Evolutionary conservation across 1,139 yeast genomes (phyloP).

Genomic region (Yamadazyma atmosphaerica): DNA sequence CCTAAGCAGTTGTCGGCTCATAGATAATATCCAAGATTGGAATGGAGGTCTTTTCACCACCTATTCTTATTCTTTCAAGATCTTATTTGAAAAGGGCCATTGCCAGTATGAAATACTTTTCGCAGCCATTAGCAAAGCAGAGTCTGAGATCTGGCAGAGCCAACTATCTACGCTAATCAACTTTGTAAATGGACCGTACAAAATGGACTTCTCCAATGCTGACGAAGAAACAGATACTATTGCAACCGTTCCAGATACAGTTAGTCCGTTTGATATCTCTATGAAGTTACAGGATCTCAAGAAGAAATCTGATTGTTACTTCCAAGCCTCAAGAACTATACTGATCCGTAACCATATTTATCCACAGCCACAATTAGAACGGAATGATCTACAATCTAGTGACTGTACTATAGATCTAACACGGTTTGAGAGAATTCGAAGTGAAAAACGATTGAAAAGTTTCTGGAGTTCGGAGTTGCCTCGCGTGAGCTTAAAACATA

Average conservation of each 20-base stretch:
- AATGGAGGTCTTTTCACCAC: constrained; percentile 38
- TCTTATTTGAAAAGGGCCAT: constrained; percentile 44
- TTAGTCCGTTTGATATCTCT: constrained; percentile 14
- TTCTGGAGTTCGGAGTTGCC: constrained; percentile 25
- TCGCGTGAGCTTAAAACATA: constrained; percentile 5
- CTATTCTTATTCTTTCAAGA: constrained; percentile 35
- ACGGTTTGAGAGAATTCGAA: constrained; percentile 14
- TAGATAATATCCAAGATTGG: constrained; percentile 22
- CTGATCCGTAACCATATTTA: constrained; percentile 1
- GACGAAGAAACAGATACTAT: constrained; percentile 5
- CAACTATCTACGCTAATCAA: constrained; percentile 32
- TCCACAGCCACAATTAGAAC: not conserved
- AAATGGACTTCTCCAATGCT: constrained; percentile 29
- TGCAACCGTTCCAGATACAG: constrained; percentile 5
- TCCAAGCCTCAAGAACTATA: constrained; percentile 4
- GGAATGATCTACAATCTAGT: not conserved
- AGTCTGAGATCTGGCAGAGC: constrained; percentile 43
- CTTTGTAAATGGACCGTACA: constrained; percentile 43
- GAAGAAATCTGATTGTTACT: constrained; percentile 9
- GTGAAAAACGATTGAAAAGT: constrained; percentile 18
- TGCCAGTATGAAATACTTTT: constrained; percentile 48
- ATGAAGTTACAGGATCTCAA: constrained; percentile 1
- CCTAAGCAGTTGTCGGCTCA: constrained; percentile 33
- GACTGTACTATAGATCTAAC: constrained; percentile 5
- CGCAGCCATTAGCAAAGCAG: constrained; percentile 33